These are phyloP conservation scores for Aspergillus sp. DNA, from an alignment of 2,329 filamentous ascomycete species.

Conservation along the genomic window DNA sequence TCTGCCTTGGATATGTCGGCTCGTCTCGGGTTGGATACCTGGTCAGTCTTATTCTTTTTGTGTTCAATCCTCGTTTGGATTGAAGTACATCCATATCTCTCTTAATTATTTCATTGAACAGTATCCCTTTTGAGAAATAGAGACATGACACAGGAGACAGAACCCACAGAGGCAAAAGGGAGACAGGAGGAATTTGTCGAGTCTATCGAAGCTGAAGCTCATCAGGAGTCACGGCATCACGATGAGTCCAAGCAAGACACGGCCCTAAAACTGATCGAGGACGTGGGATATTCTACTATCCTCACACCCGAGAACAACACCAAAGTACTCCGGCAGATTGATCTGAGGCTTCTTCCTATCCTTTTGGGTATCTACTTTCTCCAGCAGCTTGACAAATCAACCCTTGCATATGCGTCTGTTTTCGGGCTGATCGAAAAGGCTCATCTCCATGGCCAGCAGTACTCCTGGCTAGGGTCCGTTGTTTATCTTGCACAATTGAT, in stretches of 20 bases:
- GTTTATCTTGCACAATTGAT: slow-evolving; percentile 54
- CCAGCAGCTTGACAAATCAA: slow-evolving; percentile 60
- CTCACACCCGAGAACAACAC: slow-evolving; percentile 51
- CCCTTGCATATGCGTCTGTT: slow-evolving; percentile 57
- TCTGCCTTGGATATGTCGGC: too few species aligned
- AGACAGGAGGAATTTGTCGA: slow-evolving; percentile 24
- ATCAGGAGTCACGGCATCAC: background rate
- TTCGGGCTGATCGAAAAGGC: slow-evolving; percentile 60
- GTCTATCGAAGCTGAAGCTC: slow-evolving; percentile 12
- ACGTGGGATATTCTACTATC: slow-evolving; percentile 41
- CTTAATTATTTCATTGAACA: too few species aligned
- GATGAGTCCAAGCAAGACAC: slow-evolving; percentile 34
- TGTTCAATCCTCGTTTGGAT: too few species aligned
- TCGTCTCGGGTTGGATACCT: too few species aligned
- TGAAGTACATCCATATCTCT: too few species aligned
- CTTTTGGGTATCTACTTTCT: slow-evolving; percentile 60
- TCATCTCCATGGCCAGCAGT: slow-evolving; percentile 52
- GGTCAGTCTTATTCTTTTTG: too few species aligned
- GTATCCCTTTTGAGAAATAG: too few species aligned
- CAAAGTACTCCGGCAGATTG: slow-evolving; percentile 48
- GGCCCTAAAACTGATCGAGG: slow-evolving; percentile 46
- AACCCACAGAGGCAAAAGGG: slow-evolving; percentile 9
- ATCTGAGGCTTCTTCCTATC: slow-evolving; percentile 48
- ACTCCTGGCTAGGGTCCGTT: slow-evolving; percentile 48
- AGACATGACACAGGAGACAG: slow-evolving; percentile 13